Base-by-base conservation (phyloP, 1,284 basidiomycete species). In the Ceratobasidium theobromae region DNA sequence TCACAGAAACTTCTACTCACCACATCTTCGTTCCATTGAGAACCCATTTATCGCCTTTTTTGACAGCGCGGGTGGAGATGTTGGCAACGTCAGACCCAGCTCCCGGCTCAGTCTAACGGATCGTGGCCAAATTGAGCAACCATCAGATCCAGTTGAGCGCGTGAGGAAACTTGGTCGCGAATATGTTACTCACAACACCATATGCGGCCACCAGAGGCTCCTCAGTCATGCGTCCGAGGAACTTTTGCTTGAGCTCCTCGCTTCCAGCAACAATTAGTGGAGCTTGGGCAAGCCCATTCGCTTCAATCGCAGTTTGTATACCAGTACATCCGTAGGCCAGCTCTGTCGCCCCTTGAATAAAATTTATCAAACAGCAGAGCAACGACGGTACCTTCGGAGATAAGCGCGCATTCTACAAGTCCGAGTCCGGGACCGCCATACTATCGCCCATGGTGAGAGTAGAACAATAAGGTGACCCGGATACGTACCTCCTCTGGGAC, bases 211-310 rank as follows among this genome's bases (percentile, higher is more conserved):
- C 79, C 12, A 84, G 72, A 0, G 81, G 81, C 71, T 80, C 81
- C 69, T 83, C 82, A 0, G 78, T 80, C 78, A 82, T 79, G n/a
- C 81, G 74, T 0, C 81, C 80, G n/a, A 83, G 75, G 72, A 81
- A 83, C 74, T 82, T 82, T 62, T 70, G 70, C 74, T 82, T 84
- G 49, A 75, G 76, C 68, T 78, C 78, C 57, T 82, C 77, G 21
- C 75, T 78, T 1, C 77, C 81, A 0, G 80, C 78, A 8, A 82
- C 78, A 38, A 82, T 78, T 11, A 82, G 66, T 0, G 82, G 81
- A 0, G 81, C 80, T 68, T 82, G 79, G 0, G 81, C 81, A 0
- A 83, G 73, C 4, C 81, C 81, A 70, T 81, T 82, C 9, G 69
- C 69, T 68, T 77, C 76, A 69, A 77, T 76, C 1, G 76, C 77